Evolutionary conservation across 805 yeast species (phyloP), one percentile per base, ranked within the genome.

Genomic region (Kuraishia cidri): DNA sequence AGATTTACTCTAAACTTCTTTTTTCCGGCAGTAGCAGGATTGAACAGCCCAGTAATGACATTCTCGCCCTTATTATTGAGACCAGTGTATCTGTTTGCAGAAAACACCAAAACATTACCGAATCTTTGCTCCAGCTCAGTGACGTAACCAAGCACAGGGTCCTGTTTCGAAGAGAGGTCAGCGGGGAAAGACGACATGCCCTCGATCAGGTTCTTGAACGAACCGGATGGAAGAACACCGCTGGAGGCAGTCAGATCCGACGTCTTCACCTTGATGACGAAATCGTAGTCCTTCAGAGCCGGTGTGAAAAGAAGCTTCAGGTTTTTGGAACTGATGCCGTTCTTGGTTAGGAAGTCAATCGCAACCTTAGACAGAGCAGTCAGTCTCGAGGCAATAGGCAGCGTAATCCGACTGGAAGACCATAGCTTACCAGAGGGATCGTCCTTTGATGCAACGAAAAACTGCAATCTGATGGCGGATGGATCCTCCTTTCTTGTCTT

Each of bases 371-470:
- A 72, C 38, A 92, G 66, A 0, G 94, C 88, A 0, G 97, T 90
- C 39, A 90, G 60, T 58, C 99, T 75, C 9, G 88, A 69, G 4
- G 95, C 87, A 36, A 88, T 78, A 6, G 96, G 88, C 35, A 82
- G 62, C 2, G 72, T 61, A 26, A 68, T 47, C 14, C 45, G 45
- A 22, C 46, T 44, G 3, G 60, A 54, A 3, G 63, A 49, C 90
- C 95, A 92, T 37, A 85, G 52, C 30, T 75, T 75, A 29, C 97
- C 97, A 9, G 90, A 73, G n/a, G 78, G 74, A 48, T 92, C 97
- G 39, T 75, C 79, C 48, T 76, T 79, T 1, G 95, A 72, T 2
- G 81, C 95, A 40, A 90, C 75, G 45, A 86, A 86, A 50, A 79
- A 74, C 43, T 92, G 95, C 4, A 82, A 68, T 42, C 73, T 79